These are phyloP conservation scores for Gamsiella multidivaricata DNA, from an alignment of 192 early-diverging fungal species.

Conservation along the genomic window DNA sequence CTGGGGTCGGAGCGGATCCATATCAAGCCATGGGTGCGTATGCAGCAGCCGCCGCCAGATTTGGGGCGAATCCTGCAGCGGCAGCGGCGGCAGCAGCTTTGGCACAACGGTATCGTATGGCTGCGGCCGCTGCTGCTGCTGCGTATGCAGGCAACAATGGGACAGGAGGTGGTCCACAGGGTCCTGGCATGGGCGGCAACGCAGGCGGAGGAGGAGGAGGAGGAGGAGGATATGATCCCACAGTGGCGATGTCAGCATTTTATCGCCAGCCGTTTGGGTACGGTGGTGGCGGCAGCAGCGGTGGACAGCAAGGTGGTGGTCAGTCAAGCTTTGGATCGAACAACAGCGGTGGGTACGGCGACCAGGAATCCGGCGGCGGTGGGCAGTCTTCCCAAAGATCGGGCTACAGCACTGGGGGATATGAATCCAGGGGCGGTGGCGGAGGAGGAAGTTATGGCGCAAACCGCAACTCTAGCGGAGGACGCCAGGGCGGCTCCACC, in stretches of 20 bases:
- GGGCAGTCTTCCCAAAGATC: constrained; percentile 27
- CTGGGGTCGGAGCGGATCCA: constrained; percentile 46
- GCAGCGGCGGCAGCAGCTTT: constrained; percentile 47
- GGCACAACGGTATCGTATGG: constrained; percentile 42
- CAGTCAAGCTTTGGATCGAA: constrained; percentile 10
- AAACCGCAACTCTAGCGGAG: constrained; percentile 3
- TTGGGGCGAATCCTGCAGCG: constrained; percentile 45
- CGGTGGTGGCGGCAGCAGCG: constrained; percentile 21
- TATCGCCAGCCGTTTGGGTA: constrained; percentile 45
- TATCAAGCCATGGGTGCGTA: constrained; percentile 49
- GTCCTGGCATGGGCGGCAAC: constrained; percentile 15
- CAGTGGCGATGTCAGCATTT: constrained; percentile 26
- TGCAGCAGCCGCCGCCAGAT: constrained; percentile 51
- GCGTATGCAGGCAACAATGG: constrained; percentile 18
- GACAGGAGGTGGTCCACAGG: constrained; percentile 6
- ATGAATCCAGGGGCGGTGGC: constrained; percentile 21
- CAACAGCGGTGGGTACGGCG: constrained; percentile 21
- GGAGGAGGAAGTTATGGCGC: constrained; percentile 16
- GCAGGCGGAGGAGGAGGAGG: constrained; percentile 25
- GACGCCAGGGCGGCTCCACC: constrained; percentile 35
- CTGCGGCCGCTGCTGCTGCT: constrained; percentile 37
- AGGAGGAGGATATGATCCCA: constrained; percentile 38
- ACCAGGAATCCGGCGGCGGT: constrained; percentile 29
- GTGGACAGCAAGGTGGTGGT: constrained; percentile 3
- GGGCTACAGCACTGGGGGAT: constrained; percentile 27